phyloP scores from a whole-genome alignment of 2,329 filamentous ascomycete genomes.

The Didymella pomorum region DNA sequence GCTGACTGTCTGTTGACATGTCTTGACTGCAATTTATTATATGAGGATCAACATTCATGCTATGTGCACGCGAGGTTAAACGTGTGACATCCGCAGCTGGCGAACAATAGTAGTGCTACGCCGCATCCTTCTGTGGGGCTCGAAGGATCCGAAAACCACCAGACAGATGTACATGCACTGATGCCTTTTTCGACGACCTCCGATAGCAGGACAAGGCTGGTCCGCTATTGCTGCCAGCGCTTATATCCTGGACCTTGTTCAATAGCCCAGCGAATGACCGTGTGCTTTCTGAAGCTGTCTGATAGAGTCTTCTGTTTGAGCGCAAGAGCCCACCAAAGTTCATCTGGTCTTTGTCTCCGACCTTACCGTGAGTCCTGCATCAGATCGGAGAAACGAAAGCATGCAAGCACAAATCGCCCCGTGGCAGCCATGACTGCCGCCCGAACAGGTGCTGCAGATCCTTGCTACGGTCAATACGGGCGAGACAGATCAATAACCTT shows the following conservation, averaged over 20 bases:
- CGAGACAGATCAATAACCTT: background rate
- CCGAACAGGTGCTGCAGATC: background rate
- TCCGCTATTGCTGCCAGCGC: background rate
- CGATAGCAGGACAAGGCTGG: background rate
- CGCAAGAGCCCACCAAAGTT: background rate
- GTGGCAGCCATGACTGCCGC: background rate
- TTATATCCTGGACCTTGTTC: background rate
- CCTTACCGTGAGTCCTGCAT: background rate
- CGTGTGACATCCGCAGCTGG: background rate
- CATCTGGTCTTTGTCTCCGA: background rate
- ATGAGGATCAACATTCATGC: background rate
- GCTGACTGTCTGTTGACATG: background rate
- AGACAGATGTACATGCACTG: background rate
- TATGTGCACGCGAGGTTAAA: background rate
- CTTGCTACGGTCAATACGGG: background rate
- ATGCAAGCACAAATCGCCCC: background rate
- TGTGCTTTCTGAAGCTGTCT: background rate
- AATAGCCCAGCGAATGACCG: background rate
- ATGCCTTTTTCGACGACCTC: background rate
- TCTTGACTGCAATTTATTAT: background rate
- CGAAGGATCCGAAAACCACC: background rate
- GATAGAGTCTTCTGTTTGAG: background rate
- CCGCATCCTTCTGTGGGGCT: slow-evolving; percentile 9
- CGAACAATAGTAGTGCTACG: background rate
- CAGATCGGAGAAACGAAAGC: background rate